Evolutionary conservation across 2,329 filamentous ascomycete species (phyloP), one percentile per base, ranked within the genome.

Genomic region (Penicillium sp.): DNA sequence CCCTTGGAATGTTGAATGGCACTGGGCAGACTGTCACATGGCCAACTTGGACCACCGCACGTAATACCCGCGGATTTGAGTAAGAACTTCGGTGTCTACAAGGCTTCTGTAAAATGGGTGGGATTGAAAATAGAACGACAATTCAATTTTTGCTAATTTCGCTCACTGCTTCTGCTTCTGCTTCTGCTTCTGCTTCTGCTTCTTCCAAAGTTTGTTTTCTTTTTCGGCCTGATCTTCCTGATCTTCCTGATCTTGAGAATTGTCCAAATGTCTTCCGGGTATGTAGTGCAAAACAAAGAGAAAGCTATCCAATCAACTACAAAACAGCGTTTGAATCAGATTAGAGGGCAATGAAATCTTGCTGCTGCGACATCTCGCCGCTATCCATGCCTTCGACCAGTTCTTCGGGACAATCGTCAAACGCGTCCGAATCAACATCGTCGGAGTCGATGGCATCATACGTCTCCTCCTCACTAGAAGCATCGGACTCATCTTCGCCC

Each of bases 401-500:
- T 54, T 72, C 63, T 56, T 72, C 70, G 18, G 68, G 60, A 60
- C 79, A 76, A 49, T 79, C 75, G 44, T 77, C 74, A 47, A 74
- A 67, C 38, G 70, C 75, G 54, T 92, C 89, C 51, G 89, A 92
- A 73, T 93, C 72, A 48, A 72, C 64, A 48, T 93, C 89, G 70
- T 92, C 87, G 69, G 86, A 89, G 69, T 88, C 84, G 61, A 86
- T 84, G 60, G 76, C 75, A 50, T 80, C 76, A 57, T 87, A 81
- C 48, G 82, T 81, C 59, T 88, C 88, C 59, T 91, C 89, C 66
- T 92, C 88, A 78, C 89, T 93, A 53, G 89, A 92, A 45, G 90
- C 64, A 67, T 94, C 90, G 67, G 81, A 86, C 69, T 81, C 80
- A 58, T 83, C 79, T 42, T 82, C 80, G 54, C 83, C 67, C 53